Evolutionary conservation across 2,329 filamentous ascomycete genomes (phyloP).

Genomic region (Epichloe bromicola): DNA sequence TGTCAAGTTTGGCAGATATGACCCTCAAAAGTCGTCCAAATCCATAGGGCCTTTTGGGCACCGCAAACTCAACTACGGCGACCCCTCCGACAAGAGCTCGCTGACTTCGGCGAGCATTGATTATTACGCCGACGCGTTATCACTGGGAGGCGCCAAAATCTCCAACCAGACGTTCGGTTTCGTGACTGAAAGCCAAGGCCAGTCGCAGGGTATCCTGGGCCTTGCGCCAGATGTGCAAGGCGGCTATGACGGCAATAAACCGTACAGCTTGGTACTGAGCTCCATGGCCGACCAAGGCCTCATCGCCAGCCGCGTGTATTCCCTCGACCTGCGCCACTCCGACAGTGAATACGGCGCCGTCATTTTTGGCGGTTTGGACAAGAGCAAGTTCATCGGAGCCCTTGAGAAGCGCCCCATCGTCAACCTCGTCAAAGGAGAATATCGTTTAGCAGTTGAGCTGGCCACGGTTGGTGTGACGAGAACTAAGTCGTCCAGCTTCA

Average conservation of each 20-base stretch:
- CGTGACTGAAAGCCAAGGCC: conserved; percentile 29
- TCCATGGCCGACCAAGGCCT: conserved; percentile 32
- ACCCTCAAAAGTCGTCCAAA: conserved; percentile 27
- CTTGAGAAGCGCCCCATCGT: conserved; percentile 32
- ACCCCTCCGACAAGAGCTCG: conserved; percentile 21
- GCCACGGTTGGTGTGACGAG: conserved; percentile 19
- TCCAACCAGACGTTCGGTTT: conserved; percentile 38
- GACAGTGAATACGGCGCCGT: conserved; percentile 32
- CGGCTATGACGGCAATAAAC: conserved; percentile 22
- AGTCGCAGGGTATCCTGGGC: conserved; percentile 39
- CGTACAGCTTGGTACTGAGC: conserved; percentile 42
- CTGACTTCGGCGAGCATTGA: conserved; percentile 27
- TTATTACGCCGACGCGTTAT: conserved; percentile 34
- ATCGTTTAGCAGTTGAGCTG: conserved; percentile 23
- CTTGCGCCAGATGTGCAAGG: conserved; percentile 29
- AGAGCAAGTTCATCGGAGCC: conserved; percentile 35
- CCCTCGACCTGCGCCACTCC: conserved; percentile 34
- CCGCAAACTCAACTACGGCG: conserved; percentile 27
- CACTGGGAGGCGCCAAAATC: conserved; percentile 29
- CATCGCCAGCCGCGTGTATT: conserved; percentile 37
- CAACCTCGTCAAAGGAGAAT: conserved; percentile 20
- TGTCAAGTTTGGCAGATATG: conserved; percentile 28
- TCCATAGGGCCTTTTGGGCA: conserved; percentile 23
- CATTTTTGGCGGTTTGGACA: conserved; percentile 41
- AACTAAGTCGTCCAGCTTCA: conserved; percentile 12